These are phyloP conservation scores for Sedum album DNA, from an alignment of 164 flowering plant genomes.

Conservation along the genomic window DNA sequence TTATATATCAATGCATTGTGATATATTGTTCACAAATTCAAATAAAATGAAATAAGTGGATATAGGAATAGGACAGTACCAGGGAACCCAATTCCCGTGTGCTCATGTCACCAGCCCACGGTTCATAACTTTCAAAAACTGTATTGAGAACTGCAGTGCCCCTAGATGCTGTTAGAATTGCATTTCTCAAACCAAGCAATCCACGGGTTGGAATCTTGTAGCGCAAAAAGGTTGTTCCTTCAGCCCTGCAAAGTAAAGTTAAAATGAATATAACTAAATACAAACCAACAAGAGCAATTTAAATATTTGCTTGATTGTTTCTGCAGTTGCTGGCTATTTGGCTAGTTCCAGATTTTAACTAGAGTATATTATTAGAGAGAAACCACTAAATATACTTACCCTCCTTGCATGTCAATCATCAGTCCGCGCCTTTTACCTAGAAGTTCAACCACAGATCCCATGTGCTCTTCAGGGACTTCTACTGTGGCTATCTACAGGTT, in stretches of 20 bases:
- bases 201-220: conserved; percentile 98
- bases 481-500: background rate
- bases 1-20: background rate
- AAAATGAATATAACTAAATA: background rate
- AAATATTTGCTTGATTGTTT: background rate
- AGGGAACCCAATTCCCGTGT: conserved; percentile 94
- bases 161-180: conserved; percentile 87
- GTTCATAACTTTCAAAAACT: conserved; percentile 84
- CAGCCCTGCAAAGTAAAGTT: conserved; percentile 41
- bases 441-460: conserved; percentile 92
- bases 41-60: background rate
- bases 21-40: background rate
- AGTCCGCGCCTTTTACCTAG: conserved; percentile 90
- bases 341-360: too few species aligned
- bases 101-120: conserved; percentile 91
- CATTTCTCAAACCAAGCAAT: conserved; percentile 85
- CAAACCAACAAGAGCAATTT: background rate
- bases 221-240: conserved; percentile 67
- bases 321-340: too few species aligned
- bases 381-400: conserved; percentile 12
- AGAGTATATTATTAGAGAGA: too few species aligned
- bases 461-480: background rate
- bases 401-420: conserved; percentile 93
- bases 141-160: conserved; percentile 97
- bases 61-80: conserved; percentile 34